phyloP scores from a whole-genome alignment of 2,329 filamentous ascomycete species.

The Triangularia verruculosa region DNA sequence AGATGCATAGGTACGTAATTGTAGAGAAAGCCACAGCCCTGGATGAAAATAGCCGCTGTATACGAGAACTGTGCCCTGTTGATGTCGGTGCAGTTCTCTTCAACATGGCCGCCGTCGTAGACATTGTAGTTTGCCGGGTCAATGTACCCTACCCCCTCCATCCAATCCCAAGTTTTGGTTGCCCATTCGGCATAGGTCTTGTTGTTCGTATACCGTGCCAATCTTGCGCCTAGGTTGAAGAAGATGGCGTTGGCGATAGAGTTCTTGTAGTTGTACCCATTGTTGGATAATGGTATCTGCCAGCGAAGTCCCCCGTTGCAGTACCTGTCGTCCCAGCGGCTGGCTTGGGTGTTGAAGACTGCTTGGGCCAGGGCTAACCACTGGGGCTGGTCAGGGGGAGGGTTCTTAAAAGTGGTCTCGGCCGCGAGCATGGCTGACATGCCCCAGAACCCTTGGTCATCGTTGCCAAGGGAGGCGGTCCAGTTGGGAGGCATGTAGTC shows the following conservation, averaged over 20 bases:
- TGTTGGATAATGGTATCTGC: conserved; percentile 62
- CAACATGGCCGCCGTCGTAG: conserved; percentile 55
- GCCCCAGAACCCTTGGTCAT: conserved; percentile 66
- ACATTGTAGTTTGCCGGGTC: conserved; percentile 54
- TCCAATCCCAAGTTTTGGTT: conserved; percentile 51
- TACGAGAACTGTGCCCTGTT: conserved; percentile 60
- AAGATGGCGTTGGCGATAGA: conserved; percentile 41
- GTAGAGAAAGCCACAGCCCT: conserved; percentile 63
- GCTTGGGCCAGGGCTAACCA: conserved; percentile 56
- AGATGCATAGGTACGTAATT: conserved; percentile 48
- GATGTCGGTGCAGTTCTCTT: conserved; percentile 52
- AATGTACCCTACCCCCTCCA: conserved; percentile 40
- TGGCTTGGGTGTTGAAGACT: conserved; percentile 55
- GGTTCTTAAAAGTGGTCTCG: conserved; percentile 55
- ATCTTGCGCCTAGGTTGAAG: conserved; percentile 48
- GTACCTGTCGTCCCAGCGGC: conserved; percentile 58
- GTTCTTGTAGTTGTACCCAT: conserved; percentile 62
- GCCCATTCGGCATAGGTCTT: conserved; percentile 53
- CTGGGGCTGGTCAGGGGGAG: conserved; percentile 46
- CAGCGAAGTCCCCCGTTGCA: conserved; percentile 58
- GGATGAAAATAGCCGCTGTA: conserved; percentile 56
- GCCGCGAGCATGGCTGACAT: conserved; percentile 54
- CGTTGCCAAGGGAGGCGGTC: conserved; percentile 45
- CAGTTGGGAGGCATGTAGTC: conserved; percentile 32
- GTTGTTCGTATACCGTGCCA: conserved; percentile 57